Evolutionary conservation across 352 stramenopile genomes (phyloP), one percentile per base, ranked within the genome.

Genomic region (Phytophthora brassicae): DNA sequence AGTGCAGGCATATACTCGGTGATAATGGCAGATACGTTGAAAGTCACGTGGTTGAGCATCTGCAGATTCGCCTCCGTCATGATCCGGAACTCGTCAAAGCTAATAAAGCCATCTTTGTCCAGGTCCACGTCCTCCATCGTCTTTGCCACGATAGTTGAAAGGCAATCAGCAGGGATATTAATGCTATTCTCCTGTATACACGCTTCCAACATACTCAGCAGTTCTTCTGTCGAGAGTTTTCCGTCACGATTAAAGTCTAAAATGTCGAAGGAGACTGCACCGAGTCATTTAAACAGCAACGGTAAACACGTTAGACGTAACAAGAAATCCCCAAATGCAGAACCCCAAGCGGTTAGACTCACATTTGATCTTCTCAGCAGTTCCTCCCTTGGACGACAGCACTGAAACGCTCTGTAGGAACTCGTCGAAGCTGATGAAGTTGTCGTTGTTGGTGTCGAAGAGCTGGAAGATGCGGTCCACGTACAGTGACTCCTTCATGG

Each of bases 401-500:
- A 89, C 70, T 7, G 76, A 87, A 6, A 94, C 77, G 31, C 76
- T 89, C 62, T 89, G 72, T 16, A 92, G 58, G 48, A 92, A 92
- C 75, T 95, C 82, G 60, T 58, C 48, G 52, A 93, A 95, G 60
- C 77, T 88, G 65, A 92, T 91, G 61, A 76, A 90, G 68, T 74
- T 82, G 70, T 94, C 85, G 51, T 75, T 68, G 68, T 94, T 92
- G 13, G 70, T 55, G 63, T 92, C 82, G 53, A 94, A 91, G 41
- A 92, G 72, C 72, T 89, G 71, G 56, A 92, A 91, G 54, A 89
- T 88, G 20, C 83, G 81, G 52, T 94, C 83, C 63, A 90, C 85
- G 50, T 90, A 92, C 16, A 92, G 72, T 66, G 81, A 94, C 45
- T 92, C 81, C 56, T 92, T 92, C 39, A 86, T 70, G 2, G 80